phyloP scores from a whole-genome alignment of 2,329 filamentous ascomycete genomes.

The Aspergillus sp. region DNA sequence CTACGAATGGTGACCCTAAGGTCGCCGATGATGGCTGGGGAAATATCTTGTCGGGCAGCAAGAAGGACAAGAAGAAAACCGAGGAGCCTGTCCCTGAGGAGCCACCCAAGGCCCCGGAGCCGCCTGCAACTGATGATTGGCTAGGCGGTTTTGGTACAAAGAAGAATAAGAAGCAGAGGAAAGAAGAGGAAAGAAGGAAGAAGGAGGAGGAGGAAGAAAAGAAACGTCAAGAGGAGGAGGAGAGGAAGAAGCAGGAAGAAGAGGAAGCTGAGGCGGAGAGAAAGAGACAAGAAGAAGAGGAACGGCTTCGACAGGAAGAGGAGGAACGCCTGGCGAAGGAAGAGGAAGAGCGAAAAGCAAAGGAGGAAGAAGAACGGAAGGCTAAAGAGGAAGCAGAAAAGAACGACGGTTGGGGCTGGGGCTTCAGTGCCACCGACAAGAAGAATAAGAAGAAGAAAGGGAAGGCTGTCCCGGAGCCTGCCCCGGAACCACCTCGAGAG shows the following conservation, averaged over 20 bases:
- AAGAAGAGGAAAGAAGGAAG: slow-evolving; percentile 16
- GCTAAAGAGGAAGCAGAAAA: slow-evolving; percentile 15
- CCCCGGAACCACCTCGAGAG: slow-evolving; percentile 20
- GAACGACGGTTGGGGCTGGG: slow-evolving; percentile 29
- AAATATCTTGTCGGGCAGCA: slow-evolving; percentile 35
- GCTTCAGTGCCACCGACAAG: slow-evolving; percentile 27
- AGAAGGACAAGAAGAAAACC: slow-evolving; percentile 42
- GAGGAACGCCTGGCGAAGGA: slow-evolving; percentile 8
- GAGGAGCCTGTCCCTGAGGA: slow-evolving; percentile 22
- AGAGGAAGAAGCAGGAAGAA: slow-evolving; percentile 45
- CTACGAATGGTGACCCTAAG: slow-evolving; percentile 44
- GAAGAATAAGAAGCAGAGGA: slow-evolving; percentile 44
- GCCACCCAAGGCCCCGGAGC: slow-evolving; percentile 25
- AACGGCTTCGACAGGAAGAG: slow-evolving; percentile 11
- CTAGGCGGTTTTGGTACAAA: slow-evolving; percentile 32
- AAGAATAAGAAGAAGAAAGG: slow-evolving; percentile 30
- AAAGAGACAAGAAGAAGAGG: slow-evolving; percentile 2
- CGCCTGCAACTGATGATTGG: slow-evolving; percentile 36
- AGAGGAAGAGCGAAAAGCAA: slow-evolving; percentile 23
- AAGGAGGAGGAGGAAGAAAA: slow-evolving; percentile 22
- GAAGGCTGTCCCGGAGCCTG: slow-evolving; percentile 17
- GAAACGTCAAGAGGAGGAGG: slow-evolving; percentile 44
- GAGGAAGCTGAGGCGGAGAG: slow-evolving; percentile 31
- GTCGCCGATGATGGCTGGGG: slow-evolving; percentile 39
- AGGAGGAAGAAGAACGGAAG: slow-evolving; percentile 20